Base-by-base conservation (phyloP, 345 rosid species). In the Camelina laxa region DNA sequence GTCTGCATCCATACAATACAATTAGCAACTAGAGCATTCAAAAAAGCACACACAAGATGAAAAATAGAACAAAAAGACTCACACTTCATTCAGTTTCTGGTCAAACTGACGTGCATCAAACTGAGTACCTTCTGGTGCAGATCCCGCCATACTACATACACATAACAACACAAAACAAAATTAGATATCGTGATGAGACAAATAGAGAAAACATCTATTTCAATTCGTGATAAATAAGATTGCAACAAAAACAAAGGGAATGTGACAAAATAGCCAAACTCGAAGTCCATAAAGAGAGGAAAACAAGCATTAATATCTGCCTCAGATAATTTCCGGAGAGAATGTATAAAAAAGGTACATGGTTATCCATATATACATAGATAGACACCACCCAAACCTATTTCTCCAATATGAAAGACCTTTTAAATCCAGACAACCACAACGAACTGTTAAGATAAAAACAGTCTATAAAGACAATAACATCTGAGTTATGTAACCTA, bases 91-190 rank as follows among this genome's bases (percentile, higher is more conserved):
- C 87, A 90, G 75, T 53, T 82, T 90, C 11, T 83, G 78, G 79
- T 91, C 96, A 73, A 62, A 90, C 58, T 88, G 91, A 60, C 84
- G 85, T 2, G 87, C 80, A 83, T 88, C 96, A 70, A 85, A 88
- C 55, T 86, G 94, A 0, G 96, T 79, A 36, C 90, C 90, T 75
- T 88, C 94, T 5, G 87, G 85, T 59, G 80, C 71, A 9, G 79
- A 76, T 72, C 83, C 87, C 7, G 96, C 92, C 94, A 87, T 91
- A 69, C 90, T 91, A 84, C 70, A 74, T 0, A 61, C 15, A 41
- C 21, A 70, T 14, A 62, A 70, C 39, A 62, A 14, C 7, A 39
- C 39, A 38, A 11, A 19, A 4, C 1, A 3, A 41, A 27, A 7
- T 33, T 38, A 47, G 51, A 47, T n/a, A 2, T 6, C 5, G 14